Evolutionary conservation across 2,329 filamentous ascomycete genomes (phyloP).

Genomic region (Colletotrichum sansevieriae): DNA sequence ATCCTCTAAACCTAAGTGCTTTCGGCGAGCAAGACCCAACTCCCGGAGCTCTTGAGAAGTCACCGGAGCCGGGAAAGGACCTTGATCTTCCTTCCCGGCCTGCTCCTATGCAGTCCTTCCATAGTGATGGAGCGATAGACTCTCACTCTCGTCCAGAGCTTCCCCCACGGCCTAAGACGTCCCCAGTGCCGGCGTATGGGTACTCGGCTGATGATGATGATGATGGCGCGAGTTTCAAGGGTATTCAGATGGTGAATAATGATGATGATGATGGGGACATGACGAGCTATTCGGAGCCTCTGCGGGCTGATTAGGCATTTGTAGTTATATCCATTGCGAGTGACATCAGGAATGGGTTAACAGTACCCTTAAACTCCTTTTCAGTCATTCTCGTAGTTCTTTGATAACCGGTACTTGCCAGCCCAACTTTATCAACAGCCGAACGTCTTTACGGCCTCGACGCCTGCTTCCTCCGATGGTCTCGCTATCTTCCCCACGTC

Average conservation of each 20-base stretch:
- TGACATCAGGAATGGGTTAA: neutral
- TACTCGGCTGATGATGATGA: slow-evolving; percentile 49
- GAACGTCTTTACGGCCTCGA: neutral
- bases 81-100: slow-evolving; percentile 15
- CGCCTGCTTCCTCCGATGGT: neutral
- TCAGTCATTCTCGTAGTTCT: neutral
- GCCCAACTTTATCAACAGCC: neutral
- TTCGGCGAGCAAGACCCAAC: neutral
- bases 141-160: slow-evolving; percentile 25
- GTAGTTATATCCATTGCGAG: neutral
- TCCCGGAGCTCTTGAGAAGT: neutral
- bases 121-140: slow-evolving; percentile 30
- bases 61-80: slow-evolving; percentile 3
- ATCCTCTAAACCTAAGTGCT: slow-evolving; percentile 21
- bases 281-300: slow-evolving; percentile 25
- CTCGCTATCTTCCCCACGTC: neutral
- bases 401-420: too few species aligned
- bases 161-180: slow-evolving; percentile 28
- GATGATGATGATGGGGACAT: slow-evolving; percentile 47
- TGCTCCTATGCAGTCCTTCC: slow-evolving; percentile 22
- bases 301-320: slow-evolving; percentile 17
- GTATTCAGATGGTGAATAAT: slow-evolving; percentile 55
- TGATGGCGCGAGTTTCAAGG: slow-evolving; percentile 51
- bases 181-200: slow-evolving; percentile 17
- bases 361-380: slow-evolving; percentile 1